Evolutionary conservation across 2,329 filamentous ascomycete genomes (phyloP).

Genomic region (Penicillium hesseltinei): DNA sequence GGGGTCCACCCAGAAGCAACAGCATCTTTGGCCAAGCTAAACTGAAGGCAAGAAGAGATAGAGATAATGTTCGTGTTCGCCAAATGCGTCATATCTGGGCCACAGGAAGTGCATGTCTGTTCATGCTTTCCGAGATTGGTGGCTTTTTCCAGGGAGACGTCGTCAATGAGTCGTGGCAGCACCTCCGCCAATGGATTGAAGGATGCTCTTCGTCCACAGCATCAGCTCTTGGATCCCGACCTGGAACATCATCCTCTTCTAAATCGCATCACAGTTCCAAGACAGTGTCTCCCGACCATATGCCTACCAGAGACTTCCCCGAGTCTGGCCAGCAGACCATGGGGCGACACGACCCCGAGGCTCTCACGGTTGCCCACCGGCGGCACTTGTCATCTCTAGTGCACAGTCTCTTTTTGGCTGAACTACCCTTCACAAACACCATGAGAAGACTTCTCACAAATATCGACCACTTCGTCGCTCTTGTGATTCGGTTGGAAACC

Average conservation of each 20-base stretch:
- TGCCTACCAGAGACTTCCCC: slow-evolving; percentile 8
- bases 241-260: slow-evolving; percentile 38
- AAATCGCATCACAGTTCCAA: slow-evolving; percentile 17
- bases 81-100: slow-evolving; percentile 85
- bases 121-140: slow-evolving; percentile 84
- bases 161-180: slow-evolving; percentile 74
- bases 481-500: slow-evolving; percentile 70
- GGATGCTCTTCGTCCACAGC: slow-evolving; percentile 36
- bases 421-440: slow-evolving; percentile 39
- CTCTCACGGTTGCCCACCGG: slow-evolving; percentile 74
- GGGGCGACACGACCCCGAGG: slow-evolving; percentile 73
- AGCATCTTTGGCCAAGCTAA: slow-evolving; percentile 60
- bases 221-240: slow-evolving; percentile 35
- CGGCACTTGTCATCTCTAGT: slow-evolving; percentile 68
- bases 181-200: slow-evolving; percentile 73
- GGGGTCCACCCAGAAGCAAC: slow-evolving; percentile 62
- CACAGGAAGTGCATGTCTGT: slow-evolving; percentile 79
- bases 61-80: slow-evolving; percentile 61
- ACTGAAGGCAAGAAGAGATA: slow-evolving; percentile 61
- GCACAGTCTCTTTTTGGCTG: slow-evolving; percentile 45
- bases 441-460: slow-evolving; percentile 46
- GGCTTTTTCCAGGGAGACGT: slow-evolving; percentile 89
- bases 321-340: slow-evolving; percentile 19
- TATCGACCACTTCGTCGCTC: slow-evolving; percentile 77
- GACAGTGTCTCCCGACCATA: slow-evolving; percentile 3